Evolutionary conservation across 306 rosid genomes (phyloP), one percentile per base, ranked within the genome.

Genomic region (Sicyos edulis): DNA sequence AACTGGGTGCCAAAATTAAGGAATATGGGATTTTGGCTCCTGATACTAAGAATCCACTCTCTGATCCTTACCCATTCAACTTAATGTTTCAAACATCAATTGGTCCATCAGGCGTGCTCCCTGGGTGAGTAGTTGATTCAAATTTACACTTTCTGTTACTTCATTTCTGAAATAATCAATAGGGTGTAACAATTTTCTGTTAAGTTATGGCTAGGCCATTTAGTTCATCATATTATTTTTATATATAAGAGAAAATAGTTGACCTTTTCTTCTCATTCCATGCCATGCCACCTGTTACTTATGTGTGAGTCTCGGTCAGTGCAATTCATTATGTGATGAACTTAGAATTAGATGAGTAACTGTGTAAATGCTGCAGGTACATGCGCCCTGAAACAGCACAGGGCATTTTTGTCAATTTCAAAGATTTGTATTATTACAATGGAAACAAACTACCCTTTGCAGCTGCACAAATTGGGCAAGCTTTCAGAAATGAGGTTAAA

Each of bases 311-410:
- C 5, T 32, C 9, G 20, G 32, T 71, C 19, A 56, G 12, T 54
- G 65, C 53, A 5, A 13, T 67, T 26, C 50, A 4, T 34, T 17
- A 47, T 49, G 42, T 47, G 32, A 22, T 47, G 9, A 49, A 32
- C 57, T 17, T 58, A 22, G 22, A 44, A n/a, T n/a, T n/a, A n/a
- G n/a, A n/a, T n/a, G n/a, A n/a, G n/a, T 47, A 40, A 49, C 4
- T 76, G 15, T 21, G 49, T 14, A 74, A 71, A 37, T 76, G 53
- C 34, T 78, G 80, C 81, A 91, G 97, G 70, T 91, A 83, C 77
- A 83, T 95, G 99, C 89, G 97, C 12, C 99, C 99, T 10, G 97
- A 95, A 71, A 95, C 96, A 56, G 97, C 99, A 0, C 99, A 95
- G 72, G 99, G 99, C 61, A 95, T 95, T 51, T 95, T 95, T 73